Conservation (phyloP, 768 basidiomycete species). For the Lactarius tabidus region DNA sequence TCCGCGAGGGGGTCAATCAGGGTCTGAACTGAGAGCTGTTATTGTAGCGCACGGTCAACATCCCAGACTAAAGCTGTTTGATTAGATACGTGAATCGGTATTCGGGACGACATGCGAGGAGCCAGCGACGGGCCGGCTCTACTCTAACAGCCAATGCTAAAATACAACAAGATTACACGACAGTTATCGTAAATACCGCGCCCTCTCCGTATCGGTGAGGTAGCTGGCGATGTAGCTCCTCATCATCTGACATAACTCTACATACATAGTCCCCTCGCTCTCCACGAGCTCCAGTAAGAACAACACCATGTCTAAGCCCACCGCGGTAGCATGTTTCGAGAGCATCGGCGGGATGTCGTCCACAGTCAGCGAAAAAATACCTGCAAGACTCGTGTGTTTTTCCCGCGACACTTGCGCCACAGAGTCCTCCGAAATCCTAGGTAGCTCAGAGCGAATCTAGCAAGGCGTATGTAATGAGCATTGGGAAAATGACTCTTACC, state of each 20-base stretch:
- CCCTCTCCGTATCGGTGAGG: constrained; percentile 18
- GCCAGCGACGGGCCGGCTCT: not conserved
- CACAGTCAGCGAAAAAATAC: constrained; percentile 7
- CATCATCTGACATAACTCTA: constrained; percentile 13
- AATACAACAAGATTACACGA: not conserved
- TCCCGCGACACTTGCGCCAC: constrained; percentile 19
- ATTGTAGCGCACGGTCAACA: constrained; percentile 55
- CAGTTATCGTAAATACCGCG: not conserved
- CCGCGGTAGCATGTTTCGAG: not conserved
- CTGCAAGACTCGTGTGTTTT: constrained; percentile 12
- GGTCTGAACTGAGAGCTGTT: not conserved
- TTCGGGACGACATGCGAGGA: constrained; percentile 3
- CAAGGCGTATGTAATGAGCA: not conserved
- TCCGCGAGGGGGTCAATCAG: not conserved
- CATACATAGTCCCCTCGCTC: not conserved
- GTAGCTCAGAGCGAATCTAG: constrained; percentile 13
- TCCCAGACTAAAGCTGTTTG: constrained; percentile 87
- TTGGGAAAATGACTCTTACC: too few relatives aligned
- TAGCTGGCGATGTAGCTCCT: constrained; percentile 17
- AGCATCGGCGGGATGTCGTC: constrained; percentile 20
- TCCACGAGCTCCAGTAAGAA: constrained; percentile 7
- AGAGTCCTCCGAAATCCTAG: constrained; percentile 11
- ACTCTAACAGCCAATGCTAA: not conserved
- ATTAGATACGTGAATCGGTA: constrained; percentile 51
- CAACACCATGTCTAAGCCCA: constrained; percentile 14